phyloP scores from a whole-genome alignment of 495 filamentous ascomycete species.

The Trichoderma virens region DNA sequence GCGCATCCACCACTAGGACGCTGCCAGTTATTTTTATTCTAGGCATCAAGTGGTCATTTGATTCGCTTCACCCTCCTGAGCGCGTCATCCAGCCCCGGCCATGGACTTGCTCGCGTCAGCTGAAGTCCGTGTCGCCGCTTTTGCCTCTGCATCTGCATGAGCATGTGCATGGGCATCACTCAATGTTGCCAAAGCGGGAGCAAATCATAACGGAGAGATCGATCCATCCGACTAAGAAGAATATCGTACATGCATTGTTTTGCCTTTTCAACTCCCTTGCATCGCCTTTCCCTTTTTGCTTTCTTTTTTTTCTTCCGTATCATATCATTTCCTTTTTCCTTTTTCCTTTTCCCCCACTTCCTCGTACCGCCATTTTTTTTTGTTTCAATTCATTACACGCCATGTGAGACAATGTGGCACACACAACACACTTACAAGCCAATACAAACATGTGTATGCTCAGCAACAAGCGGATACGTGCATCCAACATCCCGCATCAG shows the following conservation, averaged over 20 bases:
- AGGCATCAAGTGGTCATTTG: background rate
- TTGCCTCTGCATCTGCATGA: background rate
- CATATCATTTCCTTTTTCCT: too few relatives aligned
- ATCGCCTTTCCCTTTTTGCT: background rate
- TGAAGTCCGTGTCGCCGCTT: background rate
- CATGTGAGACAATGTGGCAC: constrained; percentile 1
- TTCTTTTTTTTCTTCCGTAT: too few relatives aligned
- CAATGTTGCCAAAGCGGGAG: too few relatives aligned
- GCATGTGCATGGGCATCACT: too few relatives aligned
- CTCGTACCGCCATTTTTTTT: too few relatives aligned
- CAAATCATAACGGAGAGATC: too few relatives aligned
- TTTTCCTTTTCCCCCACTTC: too few relatives aligned
- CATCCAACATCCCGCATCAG: background rate
- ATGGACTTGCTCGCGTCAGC: background rate
- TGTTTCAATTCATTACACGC: background rate
- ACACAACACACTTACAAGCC: background rate
- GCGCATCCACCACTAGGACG: background rate
- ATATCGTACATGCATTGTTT: constrained; percentile 4
- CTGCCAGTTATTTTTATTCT: background rate
- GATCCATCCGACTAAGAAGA: too few relatives aligned
- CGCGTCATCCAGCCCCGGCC: background rate
- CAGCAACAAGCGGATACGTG: background rate
- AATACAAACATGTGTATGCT: background rate
- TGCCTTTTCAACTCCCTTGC: background rate
- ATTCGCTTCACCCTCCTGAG: background rate